Evolutionary conservation across 352 stramenopile species (phyloP).

Genomic region (Globisporangium irregulare): DNA sequence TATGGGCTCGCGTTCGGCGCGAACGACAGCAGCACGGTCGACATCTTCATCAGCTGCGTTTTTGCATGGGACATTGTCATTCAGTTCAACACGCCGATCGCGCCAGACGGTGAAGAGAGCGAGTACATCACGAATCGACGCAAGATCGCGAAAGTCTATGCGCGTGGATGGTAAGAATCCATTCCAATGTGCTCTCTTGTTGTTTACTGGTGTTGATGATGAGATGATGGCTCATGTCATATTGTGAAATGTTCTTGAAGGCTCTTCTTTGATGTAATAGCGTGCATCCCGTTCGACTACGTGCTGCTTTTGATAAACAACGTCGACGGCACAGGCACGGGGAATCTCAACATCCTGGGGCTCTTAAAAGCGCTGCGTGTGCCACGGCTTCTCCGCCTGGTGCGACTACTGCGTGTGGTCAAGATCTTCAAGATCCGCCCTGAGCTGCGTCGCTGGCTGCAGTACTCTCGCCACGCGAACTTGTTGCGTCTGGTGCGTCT

Average conservation of each 20-base stretch:
- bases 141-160: conserved; percentile 52
- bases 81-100: conserved; percentile 71
- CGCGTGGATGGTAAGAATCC: conserved; percentile 49
- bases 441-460: conserved; percentile 72
- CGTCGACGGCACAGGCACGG: conserved; percentile 23
- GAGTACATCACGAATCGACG: conserved; percentile 64
- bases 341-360: conserved; percentile 60
- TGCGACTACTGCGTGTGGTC: conserved; percentile 62
- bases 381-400: conserved; percentile 62
- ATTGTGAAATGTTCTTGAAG: conserved; percentile 19
- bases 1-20: conserved; percentile 61
- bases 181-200: background rate
- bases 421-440: conserved; percentile 72
- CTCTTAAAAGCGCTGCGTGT: conserved; percentile 69
- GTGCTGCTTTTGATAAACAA: conserved; percentile 53
- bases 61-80: conserved; percentile 73
- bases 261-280: conserved; percentile 77
- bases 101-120: conserved; percentile 32
- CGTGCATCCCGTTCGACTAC: conserved; percentile 74
- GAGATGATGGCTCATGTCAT: background rate
- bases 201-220: background rate
- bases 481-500: conserved; percentile 66
- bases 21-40: conserved; percentile 41
- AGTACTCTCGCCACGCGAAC: conserved; percentile 81
- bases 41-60: conserved; percentile 61